Evolutionary conservation across 75 land plant genomes (phyloP), one percentile per base, ranked within the genome.

Genomic region (Sequoiadendron giganteum): DNA sequence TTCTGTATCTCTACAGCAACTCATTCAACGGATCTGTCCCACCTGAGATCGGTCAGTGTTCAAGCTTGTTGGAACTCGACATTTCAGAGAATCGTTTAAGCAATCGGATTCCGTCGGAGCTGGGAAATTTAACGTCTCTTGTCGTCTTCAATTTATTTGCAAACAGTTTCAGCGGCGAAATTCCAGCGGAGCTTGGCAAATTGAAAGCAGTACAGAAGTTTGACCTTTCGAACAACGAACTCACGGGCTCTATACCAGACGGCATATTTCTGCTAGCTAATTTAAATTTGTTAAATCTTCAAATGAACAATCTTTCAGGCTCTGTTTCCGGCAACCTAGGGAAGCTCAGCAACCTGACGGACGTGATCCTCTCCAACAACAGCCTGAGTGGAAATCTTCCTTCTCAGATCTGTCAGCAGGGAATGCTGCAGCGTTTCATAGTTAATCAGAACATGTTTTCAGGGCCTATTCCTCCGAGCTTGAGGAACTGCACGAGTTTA

Each of bases 81-180:
- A 73, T 90, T n/a, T 84, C 88, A 30, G 18, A 32, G 2, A 93
- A 93, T 39, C 70, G 32, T 25, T 47, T 86, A 21, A 25, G 6
- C 16, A 85, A 85, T 16, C 13, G 30, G 9, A 75, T 86, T 65
- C 89, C 97, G 3, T 30, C 89, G 2, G 88, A 93, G 68, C 42
- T 95, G 30, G 94, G 91, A 21, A n/a, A 16, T 40, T 90, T 95
- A 56, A 9, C 84, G 61, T 85, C 80, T 68, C 92, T 95, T 18
- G 90, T 88, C 8, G 8, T 83, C 34, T 32, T 83, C 7, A 42
- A 47, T n/a, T 36, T 83, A 10, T 47, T 42, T n/a, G 47, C 13
- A 5, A 83, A 83, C 55, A 28, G 28, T 83, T 42, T 83, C 10
- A 42, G n/a, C 14, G 90, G 91, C 52, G 52, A n/a, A 1, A 77